A percentile compares a stretch with the other conserved stretches of the same genome.
Conservation (phyloP, 2,329 filamentous ascomycete species). For the Juglanconis oblonga region DNA sequence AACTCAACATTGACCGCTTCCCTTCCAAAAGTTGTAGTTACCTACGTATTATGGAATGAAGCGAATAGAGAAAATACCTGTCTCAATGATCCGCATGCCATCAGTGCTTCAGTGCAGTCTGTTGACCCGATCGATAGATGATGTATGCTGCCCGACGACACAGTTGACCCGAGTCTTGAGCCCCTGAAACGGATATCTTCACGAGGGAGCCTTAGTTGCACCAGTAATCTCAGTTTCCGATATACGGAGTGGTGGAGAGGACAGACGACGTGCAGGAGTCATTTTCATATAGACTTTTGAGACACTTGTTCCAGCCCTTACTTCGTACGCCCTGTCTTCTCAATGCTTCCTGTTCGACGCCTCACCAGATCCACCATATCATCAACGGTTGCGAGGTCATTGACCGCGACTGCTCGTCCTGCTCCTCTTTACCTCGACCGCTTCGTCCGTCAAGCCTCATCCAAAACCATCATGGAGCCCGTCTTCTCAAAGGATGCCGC, state of each 20-base stretch:
- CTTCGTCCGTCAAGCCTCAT: slow-evolving; percentile 7
- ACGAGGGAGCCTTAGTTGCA: neutral
- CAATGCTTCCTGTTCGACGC: slow-evolving; percentile 14
- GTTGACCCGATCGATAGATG: neutral
- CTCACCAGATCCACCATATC: neutral
- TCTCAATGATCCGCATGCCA: too few relatives aligned
- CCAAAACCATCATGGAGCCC: slow-evolving; percentile 14
- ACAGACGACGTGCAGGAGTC: neutral
- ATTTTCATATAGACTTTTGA: neutral
- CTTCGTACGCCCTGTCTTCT: neutral
- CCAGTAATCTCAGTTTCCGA: neutral
- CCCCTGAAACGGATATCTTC: neutral
- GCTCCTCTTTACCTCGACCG: neutral
- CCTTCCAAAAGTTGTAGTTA: too few relatives aligned
- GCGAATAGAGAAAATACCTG: too few relatives aligned
- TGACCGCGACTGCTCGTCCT: slow-evolving; percentile 7
- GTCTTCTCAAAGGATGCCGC: slow-evolving; percentile 59
- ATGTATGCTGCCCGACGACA: too few relatives aligned
- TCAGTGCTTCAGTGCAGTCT: neutral
- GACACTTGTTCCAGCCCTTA: neutral
- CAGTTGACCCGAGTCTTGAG: too few relatives aligned
- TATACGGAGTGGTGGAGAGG: slow-evolving; percentile 5
- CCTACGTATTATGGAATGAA: too few relatives aligned
- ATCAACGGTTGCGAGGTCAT: slow-evolving; percentile 17
- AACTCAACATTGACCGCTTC: too few relatives aligned